phyloP scores from a whole-genome alignment of 2,329 filamentous ascomycete genomes.

The Zelopaecilomyces penicillatus region DNA sequence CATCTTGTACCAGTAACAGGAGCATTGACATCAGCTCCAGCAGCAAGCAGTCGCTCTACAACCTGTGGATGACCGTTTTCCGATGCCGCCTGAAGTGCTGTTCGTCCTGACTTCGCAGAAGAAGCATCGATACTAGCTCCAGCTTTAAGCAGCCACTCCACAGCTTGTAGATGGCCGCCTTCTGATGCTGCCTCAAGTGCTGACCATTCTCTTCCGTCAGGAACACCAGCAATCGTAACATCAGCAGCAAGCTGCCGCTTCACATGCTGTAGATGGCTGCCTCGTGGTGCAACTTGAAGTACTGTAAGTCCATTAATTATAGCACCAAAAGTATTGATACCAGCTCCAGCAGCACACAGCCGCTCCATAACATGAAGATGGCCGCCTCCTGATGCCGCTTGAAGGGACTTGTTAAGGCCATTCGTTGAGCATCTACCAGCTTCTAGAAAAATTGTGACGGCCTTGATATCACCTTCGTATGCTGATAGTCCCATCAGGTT shows the following conservation, averaged over 20 bases:
- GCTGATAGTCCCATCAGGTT: background rate
- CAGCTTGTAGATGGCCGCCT: slow-evolving; percentile 10
- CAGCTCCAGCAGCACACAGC: background rate
- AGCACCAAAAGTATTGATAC: background rate
- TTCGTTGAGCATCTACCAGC: background rate
- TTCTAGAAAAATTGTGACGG: background rate
- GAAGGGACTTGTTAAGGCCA: background rate
- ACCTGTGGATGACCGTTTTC: background rate
- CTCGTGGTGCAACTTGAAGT: background rate
- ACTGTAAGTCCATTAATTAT: background rate
- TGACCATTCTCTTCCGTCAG: background rate
- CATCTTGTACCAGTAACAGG: background rate
- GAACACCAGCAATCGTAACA: background rate
- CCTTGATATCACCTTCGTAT: background rate
- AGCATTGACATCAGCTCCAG: background rate
- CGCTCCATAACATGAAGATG: background rate
- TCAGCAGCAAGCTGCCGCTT: background rate
- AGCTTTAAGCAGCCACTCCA: slow-evolving; percentile 4
- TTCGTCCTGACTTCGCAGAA: background rate
- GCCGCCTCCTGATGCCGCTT: background rate
- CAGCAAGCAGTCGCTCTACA: background rate
- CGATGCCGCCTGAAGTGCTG: background rate
- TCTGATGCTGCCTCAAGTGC: slow-evolving; percentile 8
- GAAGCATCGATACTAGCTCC: slow-evolving; percentile 8
- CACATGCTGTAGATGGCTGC: background rate